Evolutionary conservation across 2,329 filamentous ascomycete genomes (phyloP), one percentile per base, ranked within the genome.

Genomic region (Drechslerella stenobrocha): DNA sequence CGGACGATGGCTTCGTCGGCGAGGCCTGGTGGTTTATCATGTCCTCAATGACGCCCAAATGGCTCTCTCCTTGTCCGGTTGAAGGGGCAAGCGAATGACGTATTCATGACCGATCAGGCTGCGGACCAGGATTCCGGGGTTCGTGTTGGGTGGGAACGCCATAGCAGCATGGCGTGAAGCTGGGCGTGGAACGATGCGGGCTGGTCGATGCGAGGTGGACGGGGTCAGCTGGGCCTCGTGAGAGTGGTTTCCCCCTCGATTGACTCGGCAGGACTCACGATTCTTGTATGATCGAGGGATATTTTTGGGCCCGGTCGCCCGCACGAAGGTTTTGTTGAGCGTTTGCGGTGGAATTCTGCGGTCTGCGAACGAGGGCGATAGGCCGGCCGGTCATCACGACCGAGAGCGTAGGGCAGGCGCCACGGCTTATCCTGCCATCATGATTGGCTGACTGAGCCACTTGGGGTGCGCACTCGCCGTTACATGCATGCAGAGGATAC

Each of bases 361-460:
- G 5, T 30, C 28, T 5, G 28, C 28, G 5, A 5, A 30, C 5
- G 28, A 30, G 11, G 5, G 5, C 11, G 28, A 11, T 30, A 11
- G 28, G 11, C 28, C 28, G 28, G 28, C 28, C 11, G 11, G n/a
- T n/a, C n/a, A n/a, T n/a, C n/a, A n/a, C n/a, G n/a, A n/a, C n/a
- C n/a, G n/a, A n/a, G n/a, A n/a, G n/a, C 37, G 22, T 42, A 42
- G 37, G 37, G 47, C 46, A 32, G 45, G 55, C 63, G 63, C 63
- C 63, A 67, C 63, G 55, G 48, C 51, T 67, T 67, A 67, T 67
- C 63, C 59, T 22, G 35, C 22, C 15, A 13, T 20, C 46, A 13
- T 60, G 26, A 67, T 67, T 67, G 63, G 63, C 47, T 48, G 63
- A 55, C 47, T 48, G 56, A 67, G 63, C 63, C 63, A 67, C 63